Evolutionary conservation across 768 basidiomycete genomes (phyloP).

Genomic region (Lepiota brunneoincarnata): DNA sequence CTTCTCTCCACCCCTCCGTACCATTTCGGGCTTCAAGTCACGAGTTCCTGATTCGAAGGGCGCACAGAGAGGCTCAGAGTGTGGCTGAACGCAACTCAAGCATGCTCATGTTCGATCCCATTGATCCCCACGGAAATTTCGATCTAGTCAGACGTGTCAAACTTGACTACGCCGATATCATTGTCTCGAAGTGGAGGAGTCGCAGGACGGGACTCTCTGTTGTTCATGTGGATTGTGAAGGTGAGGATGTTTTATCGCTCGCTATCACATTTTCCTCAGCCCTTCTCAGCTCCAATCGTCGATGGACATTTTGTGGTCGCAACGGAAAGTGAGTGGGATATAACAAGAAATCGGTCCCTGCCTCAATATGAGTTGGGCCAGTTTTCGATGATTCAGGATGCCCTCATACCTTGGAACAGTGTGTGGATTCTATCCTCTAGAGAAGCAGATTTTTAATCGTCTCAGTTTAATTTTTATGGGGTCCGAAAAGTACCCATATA

Average conservation of each 20-base stretch:
- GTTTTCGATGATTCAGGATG: slow-evolving; percentile 95
- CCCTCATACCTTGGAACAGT: slow-evolving; percentile 97
- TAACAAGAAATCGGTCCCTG: neutral
- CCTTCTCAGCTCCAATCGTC: slow-evolving; percentile 69
- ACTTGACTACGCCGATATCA: slow-evolving; percentile 77
- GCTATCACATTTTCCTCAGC: slow-evolving; percentile 16
- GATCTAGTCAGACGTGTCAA: slow-evolving; percentile 77
- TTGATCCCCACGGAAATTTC: slow-evolving; percentile 68
- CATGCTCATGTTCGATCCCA: slow-evolving; percentile 26
- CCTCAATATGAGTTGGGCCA: slow-evolving; percentile 24
- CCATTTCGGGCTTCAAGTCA: slow-evolving; percentile 16
- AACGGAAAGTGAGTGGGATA: slow-evolving; percentile 68
- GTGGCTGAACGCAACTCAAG: slow-evolving; percentile 5
- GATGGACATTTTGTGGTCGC: slow-evolving; percentile 89
- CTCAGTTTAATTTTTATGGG: slow-evolving; percentile 89
- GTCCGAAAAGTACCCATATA: slow-evolving; percentile 92
- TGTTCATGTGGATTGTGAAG: slow-evolving; percentile 89
- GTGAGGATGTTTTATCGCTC: slow-evolving; percentile 35
- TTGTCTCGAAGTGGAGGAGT: slow-evolving; percentile 87
- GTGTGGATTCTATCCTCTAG: slow-evolving; percentile 24
- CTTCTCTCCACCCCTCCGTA: slow-evolving; percentile 16
- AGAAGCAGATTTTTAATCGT: slow-evolving; percentile 5
- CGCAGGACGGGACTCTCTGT: slow-evolving; percentile 84
- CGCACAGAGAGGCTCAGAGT: slow-evolving; percentile 20
- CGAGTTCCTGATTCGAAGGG: slow-evolving; percentile 27